These are phyloP conservation scores for Nephromyces sp. DNA, from an alignment of 169 alveolate species.

Conservation along the genomic window DNA sequence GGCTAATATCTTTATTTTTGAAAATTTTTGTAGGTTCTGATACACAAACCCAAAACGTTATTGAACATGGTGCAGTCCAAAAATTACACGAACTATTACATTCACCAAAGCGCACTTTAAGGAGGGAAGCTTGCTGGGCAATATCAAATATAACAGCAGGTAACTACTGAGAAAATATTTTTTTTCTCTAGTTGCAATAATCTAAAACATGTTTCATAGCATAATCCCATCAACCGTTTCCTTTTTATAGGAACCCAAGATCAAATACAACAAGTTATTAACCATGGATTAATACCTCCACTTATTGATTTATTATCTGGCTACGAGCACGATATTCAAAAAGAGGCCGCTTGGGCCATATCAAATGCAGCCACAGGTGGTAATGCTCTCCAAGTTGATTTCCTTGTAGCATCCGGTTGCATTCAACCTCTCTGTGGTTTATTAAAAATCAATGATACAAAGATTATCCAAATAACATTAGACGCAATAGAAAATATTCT, in stretches of 20 bases:
- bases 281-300: slow-evolving; percentile 65
- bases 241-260: slow-evolving; percentile 53
- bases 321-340: slow-evolving; percentile 83
- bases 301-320: slow-evolving; percentile 67
- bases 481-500: not conserved
- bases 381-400: not conserved
- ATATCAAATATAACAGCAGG: slow-evolving; percentile 93
- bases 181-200: too few species aligned
- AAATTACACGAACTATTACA: slow-evolving; percentile 62
- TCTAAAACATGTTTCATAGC: too few species aligned
- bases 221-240: slow-evolving; percentile 2
- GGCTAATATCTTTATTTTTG: not conserved
- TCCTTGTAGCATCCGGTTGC: not conserved
- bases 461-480: not conserved
- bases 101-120: slow-evolving; percentile 75
- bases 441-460: not conserved
- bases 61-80: slow-evolving; percentile 81
- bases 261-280: slow-evolving; percentile 77
- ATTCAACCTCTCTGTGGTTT: not conserved
- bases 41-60: slow-evolving; percentile 82
- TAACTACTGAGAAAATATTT: too few species aligned
- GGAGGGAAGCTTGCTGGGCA: slow-evolving; percentile 96
- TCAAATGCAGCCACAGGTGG: slow-evolving; percentile 89
- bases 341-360: slow-evolving; percentile 97
- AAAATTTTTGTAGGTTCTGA: slow-evolving; percentile 73